phyloP scores from a whole-genome alignment of 2,329 filamentous ascomycete genomes.

The Hypomyces rosellus region DNA sequence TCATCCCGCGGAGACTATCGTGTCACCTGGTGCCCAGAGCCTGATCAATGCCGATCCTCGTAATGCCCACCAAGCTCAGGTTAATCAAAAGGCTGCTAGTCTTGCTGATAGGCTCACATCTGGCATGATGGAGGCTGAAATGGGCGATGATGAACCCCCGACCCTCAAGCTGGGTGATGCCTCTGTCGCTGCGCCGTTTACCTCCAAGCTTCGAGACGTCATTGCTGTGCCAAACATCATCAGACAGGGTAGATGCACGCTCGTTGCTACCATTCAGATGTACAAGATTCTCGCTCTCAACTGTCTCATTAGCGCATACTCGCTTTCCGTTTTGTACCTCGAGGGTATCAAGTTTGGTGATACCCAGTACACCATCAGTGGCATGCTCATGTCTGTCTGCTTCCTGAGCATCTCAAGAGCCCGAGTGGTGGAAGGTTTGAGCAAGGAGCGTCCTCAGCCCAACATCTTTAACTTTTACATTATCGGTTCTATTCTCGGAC shows the following conservation, averaged over 20 bases:
- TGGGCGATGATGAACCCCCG: conserved; percentile 85
- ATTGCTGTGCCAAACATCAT: conserved; percentile 98
- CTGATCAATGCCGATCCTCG: conserved; percentile 37
- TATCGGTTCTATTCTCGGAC: conserved; percentile 92
- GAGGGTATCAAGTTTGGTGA: conserved; percentile 99
- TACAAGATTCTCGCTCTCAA: conserved; percentile 99
- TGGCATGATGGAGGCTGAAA: conserved; percentile 82
- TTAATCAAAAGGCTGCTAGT: conserved; percentile 64
- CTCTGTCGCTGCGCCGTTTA: conserved; percentile 94
- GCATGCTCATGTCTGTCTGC: conserved; percentile 99
- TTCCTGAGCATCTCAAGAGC: conserved; percentile 98
- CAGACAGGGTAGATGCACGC: conserved; percentile 91
- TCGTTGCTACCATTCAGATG: conserved; percentile 99
- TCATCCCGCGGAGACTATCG: conserved; percentile 55
- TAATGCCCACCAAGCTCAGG: conserved; percentile 48
- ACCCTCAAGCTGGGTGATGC: conserved; percentile 96
- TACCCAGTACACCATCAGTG: conserved; percentile 95
- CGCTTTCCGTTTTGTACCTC: conserved; percentile 88
- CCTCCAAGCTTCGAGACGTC: conserved; percentile 94
- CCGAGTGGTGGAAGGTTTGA: conserved; percentile 88
- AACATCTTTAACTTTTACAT: conserved; percentile 99
- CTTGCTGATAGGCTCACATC: conserved; percentile 82
- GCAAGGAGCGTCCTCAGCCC: conserved; percentile 93
- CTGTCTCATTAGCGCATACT: conserved; percentile 97
- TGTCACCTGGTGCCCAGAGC: conserved; percentile 58